These are phyloP conservation scores for Pochonia chlamydosporia DNA, from an alignment of 2,329 filamentous ascomycete species.

Conservation along the genomic window DNA sequence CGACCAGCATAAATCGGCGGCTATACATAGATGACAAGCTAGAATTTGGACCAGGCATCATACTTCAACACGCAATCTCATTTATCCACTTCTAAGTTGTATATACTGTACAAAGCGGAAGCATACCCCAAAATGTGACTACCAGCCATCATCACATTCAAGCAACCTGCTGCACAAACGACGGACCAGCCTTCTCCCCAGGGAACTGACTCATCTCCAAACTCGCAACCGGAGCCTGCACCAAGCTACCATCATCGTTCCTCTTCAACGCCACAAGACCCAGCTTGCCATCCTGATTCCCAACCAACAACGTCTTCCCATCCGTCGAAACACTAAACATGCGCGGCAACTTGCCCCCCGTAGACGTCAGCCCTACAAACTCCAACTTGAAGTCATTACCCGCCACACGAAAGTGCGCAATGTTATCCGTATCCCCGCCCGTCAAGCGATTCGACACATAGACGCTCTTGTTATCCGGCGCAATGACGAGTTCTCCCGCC, in stretches of 20 bases:
- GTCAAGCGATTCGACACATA: slow-evolving; percentile 48
- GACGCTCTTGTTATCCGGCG: slow-evolving; percentile 35
- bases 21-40: no score
- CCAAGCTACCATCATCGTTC: slow-evolving; percentile 21
- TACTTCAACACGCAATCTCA: no score
- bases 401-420: slow-evolving; percentile 38
- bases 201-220: slow-evolving; percentile 19
- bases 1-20: no score
- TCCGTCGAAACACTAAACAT: slow-evolving; percentile 37
- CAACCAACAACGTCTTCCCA: slow-evolving; percentile 35
- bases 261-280: slow-evolving; percentile 33
- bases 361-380: slow-evolving; percentile 26
- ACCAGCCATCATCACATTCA: neutral
- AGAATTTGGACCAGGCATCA: no score
- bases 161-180: slow-evolving; percentile 26
- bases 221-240: slow-evolving; percentile 19
- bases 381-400: slow-evolving; percentile 21
- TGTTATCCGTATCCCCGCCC: slow-evolving; percentile 38
- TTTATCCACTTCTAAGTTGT: no score
- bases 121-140: no score
- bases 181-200: slow-evolving; percentile 15
- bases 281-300: slow-evolving; percentile 37
- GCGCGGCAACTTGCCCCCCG: slow-evolving; percentile 34
- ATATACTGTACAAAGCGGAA: no score
- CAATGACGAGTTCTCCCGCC: slow-evolving; percentile 39